Base-by-base conservation (phyloP, 805 yeast species). In the Barnettozyma populi region DNA sequence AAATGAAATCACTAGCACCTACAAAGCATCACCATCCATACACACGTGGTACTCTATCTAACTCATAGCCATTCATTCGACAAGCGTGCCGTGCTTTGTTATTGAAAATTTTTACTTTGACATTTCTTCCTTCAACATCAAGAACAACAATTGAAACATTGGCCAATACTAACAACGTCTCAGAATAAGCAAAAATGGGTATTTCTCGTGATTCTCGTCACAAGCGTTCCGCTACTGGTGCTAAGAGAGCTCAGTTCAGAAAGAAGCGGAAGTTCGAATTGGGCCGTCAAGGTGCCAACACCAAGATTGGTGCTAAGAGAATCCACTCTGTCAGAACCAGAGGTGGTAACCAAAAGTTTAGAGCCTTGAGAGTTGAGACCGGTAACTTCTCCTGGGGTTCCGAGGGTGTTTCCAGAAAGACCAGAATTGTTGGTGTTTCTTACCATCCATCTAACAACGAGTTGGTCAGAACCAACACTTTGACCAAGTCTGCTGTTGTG, bases 181-280 rank as follows among this genome's bases (percentile, higher is more conserved):
- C 37, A 36, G 39, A 45, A 46, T 54, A 48, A 51, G 48, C 59
- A 71, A 86, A 75, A 75, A 92, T 92, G 99, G 98, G 99, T 90
- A 92, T 92, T 86, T 90, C 98, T 78, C 92, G 99, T 84, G 98
- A 94, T 84, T 92, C 99, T 77, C 97, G 97, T 81, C 99, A 94
- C 90, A 92, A 92, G 88, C 95, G 99, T 79, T 79, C 97, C 69
- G 96, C 95, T 77, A 90, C 99, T 72, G 99, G 99, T 86, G 99
- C 99, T 75, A 90, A 90, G 80, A 90, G 97, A 79, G 98, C 98
- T 77, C 96, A 90, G 79, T 88, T 84, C 96, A 92, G 98, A 89
- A 92, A 92, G 92, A 92, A 92, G 96, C 84, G 99, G 84, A 94
- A 92, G 95, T 92, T 94, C 73, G 99, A 92, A 81, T 84, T 87